Conservation (phyloP, 2,329 filamentous ascomycete genomes). For the Tricladium varicosporioides region DNA sequence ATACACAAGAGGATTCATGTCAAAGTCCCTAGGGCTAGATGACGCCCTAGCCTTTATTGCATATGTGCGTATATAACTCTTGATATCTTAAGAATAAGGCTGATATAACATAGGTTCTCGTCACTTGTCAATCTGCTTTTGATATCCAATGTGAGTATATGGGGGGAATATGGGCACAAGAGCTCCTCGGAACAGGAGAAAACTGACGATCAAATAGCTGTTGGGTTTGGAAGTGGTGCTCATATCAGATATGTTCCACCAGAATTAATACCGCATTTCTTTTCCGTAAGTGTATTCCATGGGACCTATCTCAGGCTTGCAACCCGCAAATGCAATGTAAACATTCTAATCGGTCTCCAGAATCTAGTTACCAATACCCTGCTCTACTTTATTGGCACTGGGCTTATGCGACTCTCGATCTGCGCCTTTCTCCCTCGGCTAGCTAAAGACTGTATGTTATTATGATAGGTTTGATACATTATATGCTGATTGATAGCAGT, state of each 20-base stretch:
- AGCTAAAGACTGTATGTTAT: conserved; percentile 34
- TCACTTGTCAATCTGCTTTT: conserved; percentile 20
- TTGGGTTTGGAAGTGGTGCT: conserved; percentile 25
- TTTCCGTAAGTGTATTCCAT: conserved; percentile 16
- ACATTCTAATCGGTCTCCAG: conserved; percentile 7
- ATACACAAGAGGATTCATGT: conserved; percentile 32
- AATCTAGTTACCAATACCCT: conserved; percentile 9
- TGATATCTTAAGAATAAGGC: neutral
- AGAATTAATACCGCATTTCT: conserved; percentile 18
- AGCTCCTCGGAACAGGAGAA: too few species aligned
- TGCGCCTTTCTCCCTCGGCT: conserved; percentile 37
- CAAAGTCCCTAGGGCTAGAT: conserved; percentile 32
- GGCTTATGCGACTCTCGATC: conserved; percentile 36
- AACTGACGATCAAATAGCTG: conserved; percentile 5
- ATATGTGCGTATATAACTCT: conserved; percentile 21
- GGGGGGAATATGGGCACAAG: too few species aligned
- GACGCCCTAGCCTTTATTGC: conserved; percentile 31
- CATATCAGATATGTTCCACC: conserved; percentile 20
- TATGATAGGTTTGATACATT: neutral
- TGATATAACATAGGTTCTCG: conserved; percentile 15
- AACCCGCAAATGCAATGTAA: too few species aligned
- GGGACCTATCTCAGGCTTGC: neutral
- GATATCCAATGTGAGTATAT: conserved; percentile 22
- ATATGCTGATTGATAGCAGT: neutral
- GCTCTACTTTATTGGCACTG: conserved; percentile 32